Conservation (phyloP, 805 yeast genomes). For the Wickerhamiella spandovensis region DNA sequence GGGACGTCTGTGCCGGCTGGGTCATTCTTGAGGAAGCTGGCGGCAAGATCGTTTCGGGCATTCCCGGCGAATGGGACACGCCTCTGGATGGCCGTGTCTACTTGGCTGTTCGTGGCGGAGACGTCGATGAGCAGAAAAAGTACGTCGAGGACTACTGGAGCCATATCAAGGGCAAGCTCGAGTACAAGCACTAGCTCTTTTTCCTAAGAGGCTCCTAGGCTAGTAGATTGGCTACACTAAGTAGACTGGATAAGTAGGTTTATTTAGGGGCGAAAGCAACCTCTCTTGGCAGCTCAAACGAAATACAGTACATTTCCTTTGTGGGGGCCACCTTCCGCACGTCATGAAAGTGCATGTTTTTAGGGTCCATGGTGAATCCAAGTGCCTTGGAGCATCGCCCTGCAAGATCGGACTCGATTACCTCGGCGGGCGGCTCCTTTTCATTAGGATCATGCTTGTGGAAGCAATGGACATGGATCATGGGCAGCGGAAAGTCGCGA, state of each 20-base stretch:
- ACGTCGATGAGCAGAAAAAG: conserved; percentile 30
- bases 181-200: conserved; percentile 23
- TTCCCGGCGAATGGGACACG: conserved; percentile 35
- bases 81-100: conserved; percentile 41
- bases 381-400: conserved; percentile 36
- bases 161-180: conserved; percentile 33
- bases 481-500: conserved; percentile 49
- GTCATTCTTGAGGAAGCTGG: conserved; percentile 47
- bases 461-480: conserved; percentile 81
- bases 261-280: conserved; percentile 21
- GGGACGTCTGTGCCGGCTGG: conserved; percentile 66
- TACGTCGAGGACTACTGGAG: conserved; percentile 39
- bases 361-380: conserved; percentile 33
- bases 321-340: conserved; percentile 95
- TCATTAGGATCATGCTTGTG: conserved; percentile 72
- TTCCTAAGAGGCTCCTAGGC: too few species aligned
- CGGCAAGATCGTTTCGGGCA: conserved; percentile 43
- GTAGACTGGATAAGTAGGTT: background rate
- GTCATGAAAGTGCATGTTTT: conserved; percentile 49
- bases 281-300: conserved; percentile 44
- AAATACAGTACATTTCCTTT: conserved; percentile 86
- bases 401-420: conserved; percentile 52
- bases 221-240: too few species aligned
- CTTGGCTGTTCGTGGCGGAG: conserved; percentile 44
- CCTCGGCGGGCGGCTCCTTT: conserved; percentile 58